A percentile compares a stretch with the other conserved stretches of the same genome.
Evolutionary conservation across 2,329 filamentous ascomycete genomes (phyloP).

Genomic region (Incumbomyces lentus): DNA sequence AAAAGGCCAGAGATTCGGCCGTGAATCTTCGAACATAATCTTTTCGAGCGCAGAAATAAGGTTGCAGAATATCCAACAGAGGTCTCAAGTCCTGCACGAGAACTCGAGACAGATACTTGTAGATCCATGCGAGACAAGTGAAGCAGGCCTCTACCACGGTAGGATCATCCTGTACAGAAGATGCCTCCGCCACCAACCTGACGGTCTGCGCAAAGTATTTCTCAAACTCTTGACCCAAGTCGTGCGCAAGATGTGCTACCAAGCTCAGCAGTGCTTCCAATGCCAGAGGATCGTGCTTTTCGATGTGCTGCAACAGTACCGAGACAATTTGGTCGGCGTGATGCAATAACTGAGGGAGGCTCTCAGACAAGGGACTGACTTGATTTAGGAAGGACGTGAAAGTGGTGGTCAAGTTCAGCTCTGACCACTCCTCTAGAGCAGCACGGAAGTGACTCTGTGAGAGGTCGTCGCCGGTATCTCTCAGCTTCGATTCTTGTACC

Average conservation of each 20-base stretch:
- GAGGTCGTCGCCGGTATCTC: constrained; percentile 61
- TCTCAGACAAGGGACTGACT: constrained; percentile 71
- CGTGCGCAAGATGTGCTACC: constrained; percentile 89
- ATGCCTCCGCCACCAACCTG: constrained; percentile 64
- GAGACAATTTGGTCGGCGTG: constrained; percentile 79
- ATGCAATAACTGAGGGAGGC: constrained; percentile 81
- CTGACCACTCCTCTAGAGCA: constrained; percentile 76
- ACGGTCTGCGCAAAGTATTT: constrained; percentile 73
- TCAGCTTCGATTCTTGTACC: constrained; percentile 60
- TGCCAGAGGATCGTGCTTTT: constrained; percentile 64
- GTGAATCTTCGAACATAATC: constrained; percentile 84
- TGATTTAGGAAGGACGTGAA: constrained; percentile 70
- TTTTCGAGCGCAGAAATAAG: constrained; percentile 69
- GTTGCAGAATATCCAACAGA: constrained; percentile 71
- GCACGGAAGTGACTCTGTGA: constrained; percentile 75
- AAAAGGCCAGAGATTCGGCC: constrained; percentile 87
- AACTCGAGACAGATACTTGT: constrained; percentile 89
- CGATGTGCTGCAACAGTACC: constrained; percentile 64
- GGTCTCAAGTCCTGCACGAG: constrained; percentile 77
- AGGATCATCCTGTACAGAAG: constrained; percentile 63
- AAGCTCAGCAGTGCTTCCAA: constrained; percentile 80
- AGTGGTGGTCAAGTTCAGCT: constrained; percentile 75
- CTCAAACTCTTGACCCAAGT: constrained; percentile 78
- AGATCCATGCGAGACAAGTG: constrained; percentile 82
- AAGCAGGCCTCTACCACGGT: constrained; percentile 98